A percentile compares a stretch with the other conserved stretches of the same genome.
phyloP scores from a whole-genome alignment of 805 yeast genomes.

The Zygoascus ofunaensis region DNA sequence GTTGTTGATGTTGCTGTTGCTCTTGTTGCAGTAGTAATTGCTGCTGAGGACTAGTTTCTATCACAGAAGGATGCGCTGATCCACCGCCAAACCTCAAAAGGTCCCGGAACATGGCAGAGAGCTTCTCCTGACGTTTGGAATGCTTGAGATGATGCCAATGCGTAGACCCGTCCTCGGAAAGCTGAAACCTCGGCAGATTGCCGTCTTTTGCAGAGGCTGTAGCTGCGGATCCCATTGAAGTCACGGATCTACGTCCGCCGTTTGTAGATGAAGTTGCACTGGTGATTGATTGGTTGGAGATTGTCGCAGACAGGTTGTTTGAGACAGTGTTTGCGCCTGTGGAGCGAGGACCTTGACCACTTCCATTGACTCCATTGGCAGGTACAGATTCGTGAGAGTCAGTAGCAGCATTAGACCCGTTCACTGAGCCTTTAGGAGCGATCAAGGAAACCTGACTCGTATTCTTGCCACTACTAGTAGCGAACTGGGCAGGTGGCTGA shows the following conservation, averaged over 20 bases:
- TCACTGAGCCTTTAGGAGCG: too few relatives aligned
- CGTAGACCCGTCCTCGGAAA: constrained; percentile 41
- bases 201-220: not conserved
- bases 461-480: too few relatives aligned
- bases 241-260: not conserved
- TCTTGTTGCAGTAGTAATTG: not conserved
- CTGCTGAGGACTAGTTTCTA: too few relatives aligned
- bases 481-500: too few relatives aligned
- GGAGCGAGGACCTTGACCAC: not conserved
- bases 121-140: constrained; percentile 41
- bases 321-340: too few relatives aligned
- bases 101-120: constrained; percentile 18
- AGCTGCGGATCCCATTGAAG: not conserved
- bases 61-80: too few relatives aligned
- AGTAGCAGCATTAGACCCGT: too few relatives aligned
- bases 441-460: not conserved
- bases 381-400: not conserved
- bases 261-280: not conserved
- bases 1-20: not conserved
- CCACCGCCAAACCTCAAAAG: constrained; percentile 7
- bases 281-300: not conserved
- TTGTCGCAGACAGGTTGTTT: not conserved
- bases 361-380: not conserved
- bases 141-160: constrained; percentile 75
- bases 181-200: constrained; percentile 16